phyloP scores from a whole-genome alignment of 108 stramenopile species.

The Skeletonema menzelii region DNA sequence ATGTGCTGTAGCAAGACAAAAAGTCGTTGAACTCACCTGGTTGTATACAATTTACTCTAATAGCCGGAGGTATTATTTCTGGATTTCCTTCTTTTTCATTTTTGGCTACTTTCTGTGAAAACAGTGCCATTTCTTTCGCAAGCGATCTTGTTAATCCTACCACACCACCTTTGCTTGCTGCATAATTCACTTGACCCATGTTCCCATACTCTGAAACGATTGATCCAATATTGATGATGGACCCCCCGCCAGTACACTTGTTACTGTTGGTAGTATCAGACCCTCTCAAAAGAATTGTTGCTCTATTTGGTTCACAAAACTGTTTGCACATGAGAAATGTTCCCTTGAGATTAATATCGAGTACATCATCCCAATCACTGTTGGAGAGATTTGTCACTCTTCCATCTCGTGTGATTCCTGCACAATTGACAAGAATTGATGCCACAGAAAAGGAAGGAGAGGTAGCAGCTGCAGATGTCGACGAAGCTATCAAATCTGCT shows the following conservation, averaged over 20 bases:
- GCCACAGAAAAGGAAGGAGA: conserved; percentile 12
- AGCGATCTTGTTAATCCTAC: conserved; percentile 64
- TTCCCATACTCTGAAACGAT: conserved; percentile 74
- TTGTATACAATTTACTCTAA: conserved; percentile 73
- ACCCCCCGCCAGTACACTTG: conserved; percentile 23
- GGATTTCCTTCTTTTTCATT: neutral
- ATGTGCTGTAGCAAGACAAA: too few relatives aligned
- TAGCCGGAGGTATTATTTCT: conserved; percentile 11
- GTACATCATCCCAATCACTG: conserved; percentile 50
- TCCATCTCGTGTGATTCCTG: conserved; percentile 77
- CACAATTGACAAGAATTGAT: conserved; percentile 74
- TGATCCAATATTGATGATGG: conserved; percentile 79
- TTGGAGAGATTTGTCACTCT: conserved; percentile 50
- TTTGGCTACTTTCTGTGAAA: conserved; percentile 5
- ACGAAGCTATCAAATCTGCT: conserved; percentile 44
- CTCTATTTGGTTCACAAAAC: conserved; percentile 49
- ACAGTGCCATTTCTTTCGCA: conserved; percentile 75
- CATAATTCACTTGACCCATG: conserved; percentile 79
- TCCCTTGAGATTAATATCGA: conserved; percentile 55
- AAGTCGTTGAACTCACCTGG: conserved; percentile 47
- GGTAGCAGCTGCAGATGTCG: conserved; percentile 1
- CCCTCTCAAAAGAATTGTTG: conserved; percentile 12
- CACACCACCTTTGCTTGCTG: conserved; percentile 86
- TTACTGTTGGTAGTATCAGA: neutral
- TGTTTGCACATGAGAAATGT: conserved; percentile 56